Base-by-base conservation (phyloP, 2,329 filamentous ascomycete genomes). In the Aureobasidium uvarum region DNA sequence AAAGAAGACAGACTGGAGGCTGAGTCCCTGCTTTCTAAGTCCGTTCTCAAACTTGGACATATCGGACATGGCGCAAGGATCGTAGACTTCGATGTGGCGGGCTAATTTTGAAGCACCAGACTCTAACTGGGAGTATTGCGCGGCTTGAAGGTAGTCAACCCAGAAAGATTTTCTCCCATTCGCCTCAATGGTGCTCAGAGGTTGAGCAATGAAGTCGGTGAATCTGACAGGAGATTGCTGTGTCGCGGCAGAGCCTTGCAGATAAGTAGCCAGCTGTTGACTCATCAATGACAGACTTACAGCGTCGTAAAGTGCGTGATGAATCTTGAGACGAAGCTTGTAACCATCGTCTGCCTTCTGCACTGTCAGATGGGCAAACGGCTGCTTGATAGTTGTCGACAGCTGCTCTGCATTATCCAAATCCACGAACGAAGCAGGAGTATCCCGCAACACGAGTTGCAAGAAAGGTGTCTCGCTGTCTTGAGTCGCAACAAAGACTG, bases 301-400 rank as follows among this genome's bases (percentile, higher is more conserved):
- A 6, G 88, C 92, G 74, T 97, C 94, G 72, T 97, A 98, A 0
- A 97, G 80, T 0, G 90, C 90, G 74, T 98, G 93, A 68, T 96
- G 92, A 5, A 97, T 88, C 31, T 81, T 79, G 2, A 83, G 77
- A 52, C 77, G 69, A 51, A 81, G 65, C 8, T 55, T 51, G 59
- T 66, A 71, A 14, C 64, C 66, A 8, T 65, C 60, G 11, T 68
- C 64, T 3, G 69, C 62, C 1, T 69, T 66, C 2, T 68, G 36
- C 0, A 71, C 68, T 66, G 74, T 71, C 8, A 72, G 65, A 58
- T 71, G 68, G 14, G 48, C 54, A 20, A 55, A 62, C 14, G 51
- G 60, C 36, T 50, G 67, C 20, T 60, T 23, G 33, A 50, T 13
- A 1, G 20, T 46, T 25, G 43, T 14, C 4, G 23, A 43, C 23